Conservation (phyloP, 345 rosid genomes). For the Rhodamnia argentea region DNA sequence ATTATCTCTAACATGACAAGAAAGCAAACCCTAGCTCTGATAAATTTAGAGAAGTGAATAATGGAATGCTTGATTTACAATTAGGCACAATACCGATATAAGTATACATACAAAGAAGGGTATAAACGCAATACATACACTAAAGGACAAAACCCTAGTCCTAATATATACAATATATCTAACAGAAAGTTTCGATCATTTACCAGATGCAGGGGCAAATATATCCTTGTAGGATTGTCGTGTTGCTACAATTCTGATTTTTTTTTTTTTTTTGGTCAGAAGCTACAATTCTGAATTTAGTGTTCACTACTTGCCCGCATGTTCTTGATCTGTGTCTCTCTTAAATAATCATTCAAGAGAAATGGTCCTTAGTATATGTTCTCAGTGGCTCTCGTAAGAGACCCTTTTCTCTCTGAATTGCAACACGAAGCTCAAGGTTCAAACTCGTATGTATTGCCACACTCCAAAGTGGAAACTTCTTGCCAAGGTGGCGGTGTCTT, state of each 20-base stretch:
- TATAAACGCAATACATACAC: too few relatives aligned
- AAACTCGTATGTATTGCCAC: neutral
- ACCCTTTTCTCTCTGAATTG: neutral
- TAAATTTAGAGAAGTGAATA: too few relatives aligned
- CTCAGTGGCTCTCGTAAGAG: neutral
- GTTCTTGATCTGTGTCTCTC: neutral
- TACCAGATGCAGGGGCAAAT: neutral
- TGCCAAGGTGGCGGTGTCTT: neutral
- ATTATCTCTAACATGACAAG: too few relatives aligned
- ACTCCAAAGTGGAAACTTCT: neutral
- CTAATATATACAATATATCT: too few relatives aligned
- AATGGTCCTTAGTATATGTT: neutral
- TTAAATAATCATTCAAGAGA: neutral
- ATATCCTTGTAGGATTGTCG: neutral
- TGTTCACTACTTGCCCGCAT: neutral
- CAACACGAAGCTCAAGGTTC: neutral
- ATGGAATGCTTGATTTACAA: too few relatives aligned
- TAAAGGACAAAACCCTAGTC: too few relatives aligned
- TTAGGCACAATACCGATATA: too few relatives aligned
- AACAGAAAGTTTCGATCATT: neutral
- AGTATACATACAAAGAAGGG: too few relatives aligned
- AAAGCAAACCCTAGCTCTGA: too few relatives aligned
- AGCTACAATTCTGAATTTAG: neutral
- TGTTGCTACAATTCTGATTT: neutral
- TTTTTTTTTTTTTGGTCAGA: too few relatives aligned